Percentiles rank a stretch among this genome's conserved stretches.
These are phyloP conservation scores for Pleurotus djamor DNA, from an alignment of 768 basidiomycete genomes.

Conservation along the genomic window DNA sequence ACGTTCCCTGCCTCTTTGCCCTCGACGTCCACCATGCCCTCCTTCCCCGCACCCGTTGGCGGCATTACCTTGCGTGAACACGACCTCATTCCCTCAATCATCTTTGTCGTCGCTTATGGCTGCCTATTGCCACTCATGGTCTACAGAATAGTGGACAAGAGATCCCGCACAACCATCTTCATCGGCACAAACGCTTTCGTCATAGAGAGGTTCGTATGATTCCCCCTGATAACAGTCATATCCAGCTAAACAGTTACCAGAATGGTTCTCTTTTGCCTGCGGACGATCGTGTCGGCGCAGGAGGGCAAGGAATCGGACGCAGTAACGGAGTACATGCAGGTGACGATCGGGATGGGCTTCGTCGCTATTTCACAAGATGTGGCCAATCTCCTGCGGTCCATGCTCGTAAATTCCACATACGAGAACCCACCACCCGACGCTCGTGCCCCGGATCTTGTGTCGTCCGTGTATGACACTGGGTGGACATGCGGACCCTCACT, in stretches of 20 bases:
- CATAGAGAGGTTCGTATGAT: slow-evolving; percentile 14
- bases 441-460: slow-evolving; percentile 8
- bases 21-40: background rate
- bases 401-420: slow-evolving; percentile 26
- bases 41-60: slow-evolving; percentile 12
- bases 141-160: slow-evolving; percentile 8
- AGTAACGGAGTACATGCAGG: slow-evolving; percentile 23
- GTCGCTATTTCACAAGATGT: slow-evolving; percentile 18
- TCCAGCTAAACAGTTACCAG: slow-evolving; percentile 8
- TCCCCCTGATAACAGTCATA: background rate
- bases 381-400: slow-evolving; percentile 15
- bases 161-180: slow-evolving; percentile 8
- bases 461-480: background rate
- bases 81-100: slow-evolving; percentile 16
- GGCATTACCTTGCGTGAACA: slow-evolving; percentile 11
- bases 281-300: slow-evolving; percentile 14
- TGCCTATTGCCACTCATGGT: slow-evolving; percentile 11
- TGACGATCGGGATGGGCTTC: slow-evolving; percentile 21
- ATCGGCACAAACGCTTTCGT: slow-evolving; percentile 9
- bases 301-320: slow-evolving; percentile 15
- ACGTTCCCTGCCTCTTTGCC: background rate
- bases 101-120: slow-evolving; percentile 12
- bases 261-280: slow-evolving; percentile 17
- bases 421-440: background rate
- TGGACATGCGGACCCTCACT: slow-evolving; percentile 3